Base-by-base conservation (phyloP, 2,329 filamentous ascomycete species). In the Herpotrichia juniperi region DNA sequence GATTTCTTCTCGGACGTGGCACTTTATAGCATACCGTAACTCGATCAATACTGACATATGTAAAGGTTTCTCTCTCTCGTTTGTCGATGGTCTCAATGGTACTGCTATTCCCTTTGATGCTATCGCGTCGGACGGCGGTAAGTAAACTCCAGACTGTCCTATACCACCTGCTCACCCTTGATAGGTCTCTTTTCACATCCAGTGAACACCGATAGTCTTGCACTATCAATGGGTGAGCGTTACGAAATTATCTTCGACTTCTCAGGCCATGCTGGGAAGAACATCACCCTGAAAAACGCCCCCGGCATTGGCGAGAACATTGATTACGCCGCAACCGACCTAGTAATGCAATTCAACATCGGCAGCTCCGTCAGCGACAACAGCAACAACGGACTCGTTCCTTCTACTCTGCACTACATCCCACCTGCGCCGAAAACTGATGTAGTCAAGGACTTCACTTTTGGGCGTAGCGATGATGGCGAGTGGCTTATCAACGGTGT, bases 221-320 rank as follows among this genome's bases (percentile, higher is more conserved):
- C 74, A 28, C 70, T 84, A 31, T 72, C 81, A 6, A 83, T 83
- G 72, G 83, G 81, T 4, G 83, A 86, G 62, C 77, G 83, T 3
- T 86, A 81, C 57, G 83, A 86, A 58, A 71, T 85, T 19, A 73
- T 86, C 16, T 68, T 86, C 48, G 83, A 86, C 67, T 86, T 86
- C 58, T 66, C 77, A 12, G 51, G 62, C 2, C 81, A 74, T 54
- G 72, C 72, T 1, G 80, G 80, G 34, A 72, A 82, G 62, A 82
- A 80, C 53, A 66, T 85, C 53, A 77, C 73, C 4, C 58, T 80
- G 37, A 72, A 64, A 42, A 81, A 81, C 55, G 72, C 73, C 17
- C 69, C 71, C 22, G 70, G 73, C 3, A 66, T 79, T 37, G 75
- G 75, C 10, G 74, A 73, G 2, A 79, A 81, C 50, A 64, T 74